These are phyloP conservation scores for Zymoseptoria crescenta DNA, from an alignment of 2,329 filamentous ascomycete species.

Conservation along the genomic window DNA sequence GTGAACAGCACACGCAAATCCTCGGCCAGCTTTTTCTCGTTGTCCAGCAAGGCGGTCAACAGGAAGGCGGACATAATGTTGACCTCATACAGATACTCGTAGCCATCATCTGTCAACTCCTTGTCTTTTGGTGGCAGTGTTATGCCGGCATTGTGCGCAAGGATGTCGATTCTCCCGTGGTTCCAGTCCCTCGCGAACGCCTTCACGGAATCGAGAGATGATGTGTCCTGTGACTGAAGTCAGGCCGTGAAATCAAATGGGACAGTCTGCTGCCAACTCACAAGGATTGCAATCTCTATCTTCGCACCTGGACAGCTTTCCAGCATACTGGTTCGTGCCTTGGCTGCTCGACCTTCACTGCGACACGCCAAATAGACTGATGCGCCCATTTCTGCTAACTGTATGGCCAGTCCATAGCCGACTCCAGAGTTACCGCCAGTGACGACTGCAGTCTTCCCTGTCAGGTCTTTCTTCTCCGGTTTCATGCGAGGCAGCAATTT, in stretches of 20 bases:
- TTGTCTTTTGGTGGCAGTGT: not conserved
- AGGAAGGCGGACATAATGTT: conserved; percentile 5
- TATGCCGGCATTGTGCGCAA: conserved; percentile 4
- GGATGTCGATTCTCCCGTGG: not conserved
- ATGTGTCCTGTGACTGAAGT: not conserved
- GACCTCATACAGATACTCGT: conserved; percentile 2
- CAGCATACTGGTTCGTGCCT: not conserved
- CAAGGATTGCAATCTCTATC: not conserved
- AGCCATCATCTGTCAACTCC: conserved; percentile 2
- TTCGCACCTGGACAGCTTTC: not conserved
- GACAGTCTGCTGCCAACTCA: not conserved
- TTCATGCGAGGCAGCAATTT: not conserved
- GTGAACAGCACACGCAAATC: conserved; percentile 2
- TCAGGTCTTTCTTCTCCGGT: conserved; percentile 1
- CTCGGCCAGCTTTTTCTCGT: not conserved
- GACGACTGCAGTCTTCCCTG: conserved; percentile 9
- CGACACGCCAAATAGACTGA: not conserved
- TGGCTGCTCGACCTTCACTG: not conserved
- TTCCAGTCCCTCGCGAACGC: conserved; percentile 1
- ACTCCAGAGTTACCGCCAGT: conserved; percentile 12
- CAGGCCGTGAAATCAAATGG: not conserved
- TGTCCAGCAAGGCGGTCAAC: conserved; percentile 4
- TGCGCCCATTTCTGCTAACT: conserved; percentile 4
- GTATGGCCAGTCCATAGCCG: conserved; percentile 8
- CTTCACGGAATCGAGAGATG: not conserved